Conservation (phyloP, 1,139 yeast species). For the Yamadazyma siamensis region DNA sequence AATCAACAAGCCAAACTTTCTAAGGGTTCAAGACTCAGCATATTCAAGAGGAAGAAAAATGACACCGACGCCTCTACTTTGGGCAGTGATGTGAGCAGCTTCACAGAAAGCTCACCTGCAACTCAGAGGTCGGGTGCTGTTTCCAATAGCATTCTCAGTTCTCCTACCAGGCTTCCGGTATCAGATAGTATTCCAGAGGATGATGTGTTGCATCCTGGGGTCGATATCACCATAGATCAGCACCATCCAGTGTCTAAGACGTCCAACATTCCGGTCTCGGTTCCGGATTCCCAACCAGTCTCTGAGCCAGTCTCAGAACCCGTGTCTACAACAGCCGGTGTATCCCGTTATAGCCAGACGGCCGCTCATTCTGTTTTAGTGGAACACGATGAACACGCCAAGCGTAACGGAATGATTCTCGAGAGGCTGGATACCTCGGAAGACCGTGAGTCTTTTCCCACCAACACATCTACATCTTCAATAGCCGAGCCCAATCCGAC, state of each 20-base stretch:
- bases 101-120: conserved; percentile 2
- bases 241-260: conserved; percentile 1
- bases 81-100: conserved; percentile 7
- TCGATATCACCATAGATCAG: background rate
- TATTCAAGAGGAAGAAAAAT: conserved; percentile 14
- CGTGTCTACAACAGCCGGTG: conserved; percentile 5
- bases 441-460: no score
- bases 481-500: conserved; percentile 1
- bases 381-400: conserved; percentile 3
- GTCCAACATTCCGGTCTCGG: background rate
- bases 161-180: conserved; percentile 4
- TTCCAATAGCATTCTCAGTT: conserved; percentile 1
- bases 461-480: background rate
- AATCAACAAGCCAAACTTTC: conserved; percentile 10
- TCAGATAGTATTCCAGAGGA: conserved; percentile 5
- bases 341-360: background rate
- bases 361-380: conserved; percentile 2
- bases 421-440: background rate
- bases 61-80: conserved; percentile 8
- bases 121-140: background rate
- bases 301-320: conserved; percentile 7
- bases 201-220: conserved; percentile 3
- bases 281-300: conserved; percentile 4
- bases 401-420: background rate
- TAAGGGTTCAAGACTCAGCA: conserved; percentile 9